Conservation (phyloP, 805 yeast genomes). For the Wickerhamomyces chaumierensis region DNA sequence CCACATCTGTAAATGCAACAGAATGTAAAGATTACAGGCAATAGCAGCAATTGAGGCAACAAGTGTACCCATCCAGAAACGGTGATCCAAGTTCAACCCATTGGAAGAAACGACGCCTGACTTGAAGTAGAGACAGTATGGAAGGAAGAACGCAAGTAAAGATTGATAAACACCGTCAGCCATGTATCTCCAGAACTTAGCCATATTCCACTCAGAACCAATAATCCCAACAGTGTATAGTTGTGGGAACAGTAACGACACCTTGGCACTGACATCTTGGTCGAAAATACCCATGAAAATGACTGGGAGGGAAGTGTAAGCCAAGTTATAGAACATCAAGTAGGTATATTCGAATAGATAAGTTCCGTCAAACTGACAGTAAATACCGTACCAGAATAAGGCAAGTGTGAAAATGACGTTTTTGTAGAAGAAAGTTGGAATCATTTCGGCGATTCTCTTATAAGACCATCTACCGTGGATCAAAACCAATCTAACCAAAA, state of each 20-base stretch:
- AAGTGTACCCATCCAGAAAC: constrained; percentile 60
- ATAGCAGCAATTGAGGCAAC: constrained; percentile 59
- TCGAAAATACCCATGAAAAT: constrained; percentile 71
- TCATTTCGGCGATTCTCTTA: constrained; percentile 72
- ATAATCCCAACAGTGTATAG: constrained; percentile 63
- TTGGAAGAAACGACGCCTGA: constrained; percentile 34
- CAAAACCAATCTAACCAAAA: constrained; percentile 48
- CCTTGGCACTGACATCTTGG: constrained; percentile 65
- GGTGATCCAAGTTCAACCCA: constrained; percentile 55
- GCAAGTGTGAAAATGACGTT: constrained; percentile 68
- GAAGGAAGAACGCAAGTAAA: constrained; percentile 61
- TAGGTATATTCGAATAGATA: constrained; percentile 71
- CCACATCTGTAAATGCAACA: constrained; percentile 68
- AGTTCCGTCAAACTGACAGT: constrained; percentile 66
- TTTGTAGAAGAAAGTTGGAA: constrained; percentile 71
- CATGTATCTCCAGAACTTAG: constrained; percentile 65
- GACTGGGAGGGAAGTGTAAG: constrained; percentile 73
- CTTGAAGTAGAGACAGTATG: constrained; percentile 41
- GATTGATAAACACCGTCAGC: constrained; percentile 71
- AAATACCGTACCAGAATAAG: constrained; percentile 72
- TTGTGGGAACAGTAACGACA: constrained; percentile 65
- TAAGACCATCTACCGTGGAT: constrained; percentile 87
- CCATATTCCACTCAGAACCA: constrained; percentile 58
- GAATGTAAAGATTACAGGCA: constrained; percentile 54
- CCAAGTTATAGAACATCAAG: constrained; percentile 72